Base-by-base conservation (phyloP, 2,329 filamentous ascomycete genomes). In the Cladosporium austrohemisphaericum region DNA sequence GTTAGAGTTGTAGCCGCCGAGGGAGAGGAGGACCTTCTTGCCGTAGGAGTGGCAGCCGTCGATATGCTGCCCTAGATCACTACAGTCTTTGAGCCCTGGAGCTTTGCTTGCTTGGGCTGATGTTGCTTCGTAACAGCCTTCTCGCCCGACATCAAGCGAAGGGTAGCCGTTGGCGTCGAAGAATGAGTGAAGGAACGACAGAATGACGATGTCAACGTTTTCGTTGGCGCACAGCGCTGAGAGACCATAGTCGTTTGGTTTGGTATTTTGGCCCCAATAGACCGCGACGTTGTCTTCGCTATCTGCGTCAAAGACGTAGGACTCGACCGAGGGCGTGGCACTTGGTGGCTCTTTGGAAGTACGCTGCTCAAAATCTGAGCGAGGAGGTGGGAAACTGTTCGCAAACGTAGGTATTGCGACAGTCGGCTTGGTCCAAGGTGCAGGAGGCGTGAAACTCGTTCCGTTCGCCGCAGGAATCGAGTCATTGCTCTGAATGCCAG, bases 121-220 rank as follows among this genome's bases (percentile, higher is more conserved):
- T 14, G 41, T 28, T 2, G 32, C 31, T 5, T 20, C 19, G 31
- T 66, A 68, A 51, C 70, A 73, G 23, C 66, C 65, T 16, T n/a
- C n/a, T 1, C 65, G 61, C 29, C 68, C 71, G 40, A 66, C 55
- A 35, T 54, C 25, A 2, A 68, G 57, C 5, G 56, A 54, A n/a
- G 68, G 68, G 43, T 67, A 65, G 28, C 54, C 59, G 23, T 60
- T 58, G 36, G 71, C 66, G 43, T 73, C 67, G 1, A 78, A 77
- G 57, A 80, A 81, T 28, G 66, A 55, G 54, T 77, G 77, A 48
- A 82, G 67, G 57, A 81, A 82, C 3, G 67, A 76, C 49, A 81
- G 62, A 51, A 75, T 76, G 60, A 82, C 76, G 43, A 81, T 75
- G 55, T 81, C 78, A 49, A 78, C 62, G 29, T 67, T 70, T 0